Evolutionary conservation across 805 yeast species (phyloP).

Genomic region (Sugiyamaella smithiae): DNA sequence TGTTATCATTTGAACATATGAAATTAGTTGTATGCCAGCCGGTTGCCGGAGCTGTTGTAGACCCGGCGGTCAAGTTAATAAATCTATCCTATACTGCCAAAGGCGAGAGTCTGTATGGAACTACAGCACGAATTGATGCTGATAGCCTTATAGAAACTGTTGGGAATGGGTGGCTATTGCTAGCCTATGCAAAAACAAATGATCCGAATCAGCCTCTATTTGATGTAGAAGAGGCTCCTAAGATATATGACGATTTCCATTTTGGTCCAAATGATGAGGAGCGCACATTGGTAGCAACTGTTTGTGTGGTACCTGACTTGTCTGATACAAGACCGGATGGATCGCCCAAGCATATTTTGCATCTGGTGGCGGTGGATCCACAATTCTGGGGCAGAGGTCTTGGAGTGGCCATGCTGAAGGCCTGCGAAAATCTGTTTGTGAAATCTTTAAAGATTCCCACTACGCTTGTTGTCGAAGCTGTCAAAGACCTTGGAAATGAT

Average conservation of each 20-base stretch:
- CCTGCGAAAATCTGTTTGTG: constrained; percentile 2
- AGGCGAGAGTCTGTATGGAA: neutral
- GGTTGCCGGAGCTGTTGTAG: neutral
- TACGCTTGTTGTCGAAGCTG: constrained; percentile 4
- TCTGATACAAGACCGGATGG: neutral
- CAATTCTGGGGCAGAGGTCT: constrained; percentile 6
- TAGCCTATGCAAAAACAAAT: neutral
- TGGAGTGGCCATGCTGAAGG: constrained; percentile 4
- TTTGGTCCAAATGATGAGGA: neutral
- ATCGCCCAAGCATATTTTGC: neutral
- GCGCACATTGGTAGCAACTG: neutral
- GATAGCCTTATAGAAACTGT: neutral
- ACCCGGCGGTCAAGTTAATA: neutral
- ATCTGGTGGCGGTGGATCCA: constrained; percentile 8
- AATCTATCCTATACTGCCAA: neutral
- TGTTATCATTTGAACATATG: neutral
- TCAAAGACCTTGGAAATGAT: constrained; percentile 11
- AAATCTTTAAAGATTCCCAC: neutral
- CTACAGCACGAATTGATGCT: neutral
- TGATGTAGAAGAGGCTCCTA: neutral
- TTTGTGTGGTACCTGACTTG: neutral
- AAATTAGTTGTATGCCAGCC: neutral
- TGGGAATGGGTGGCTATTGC: neutral
- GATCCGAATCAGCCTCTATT: neutral
- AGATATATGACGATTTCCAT: neutral